phyloP scores from a whole-genome alignment of 2,329 filamentous ascomycete species.

The Pleomassaria siparia region DNA sequence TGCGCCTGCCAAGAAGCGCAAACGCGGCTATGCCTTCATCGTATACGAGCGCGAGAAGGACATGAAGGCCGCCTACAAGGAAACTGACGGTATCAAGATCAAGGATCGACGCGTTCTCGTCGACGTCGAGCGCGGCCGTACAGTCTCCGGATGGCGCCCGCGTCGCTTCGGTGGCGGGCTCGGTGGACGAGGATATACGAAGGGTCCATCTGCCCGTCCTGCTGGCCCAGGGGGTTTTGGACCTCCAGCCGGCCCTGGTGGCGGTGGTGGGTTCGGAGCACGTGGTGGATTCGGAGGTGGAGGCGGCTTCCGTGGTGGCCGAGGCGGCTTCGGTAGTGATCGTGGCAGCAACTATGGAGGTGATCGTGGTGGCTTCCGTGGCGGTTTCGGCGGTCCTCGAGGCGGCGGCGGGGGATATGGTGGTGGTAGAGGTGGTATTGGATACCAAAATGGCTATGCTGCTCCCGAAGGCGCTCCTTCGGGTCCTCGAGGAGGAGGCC shows the following conservation, averaged over 20 bases:
- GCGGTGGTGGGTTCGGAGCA: slow-evolving; percentile 46
- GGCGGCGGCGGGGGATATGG: slow-evolving; percentile 50
- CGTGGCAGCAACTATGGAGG: slow-evolving; percentile 48
- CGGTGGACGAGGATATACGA: slow-evolving; percentile 90
- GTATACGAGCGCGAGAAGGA: slow-evolving; percentile 97
- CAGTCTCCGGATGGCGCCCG: slow-evolving; percentile 90
- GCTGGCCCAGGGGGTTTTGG: slow-evolving; percentile 62
- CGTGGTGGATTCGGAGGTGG: slow-evolving; percentile 54
- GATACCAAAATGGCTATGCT: slow-evolving; percentile 47
- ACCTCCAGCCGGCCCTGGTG: slow-evolving; percentile 56
- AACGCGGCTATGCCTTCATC: slow-evolving; percentile 92
- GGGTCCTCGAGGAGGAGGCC: slow-evolving; percentile 47
- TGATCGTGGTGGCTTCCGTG: slow-evolving; percentile 43
- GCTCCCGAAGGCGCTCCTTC: slow-evolving; percentile 52
- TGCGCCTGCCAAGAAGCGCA: slow-evolving; percentile 61
- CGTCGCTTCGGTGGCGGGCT: slow-evolving; percentile 88
- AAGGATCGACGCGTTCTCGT: slow-evolving; percentile 90
- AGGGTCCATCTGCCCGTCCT: slow-evolving; percentile 71
- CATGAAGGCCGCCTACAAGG: slow-evolving; percentile 97
- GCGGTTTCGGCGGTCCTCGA: slow-evolving; percentile 19
- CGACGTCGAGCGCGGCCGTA: slow-evolving; percentile 93
- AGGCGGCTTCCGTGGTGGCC: slow-evolving; percentile 50
- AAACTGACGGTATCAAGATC: slow-evolving; percentile 85
- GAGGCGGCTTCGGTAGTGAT: slow-evolving; percentile 50
- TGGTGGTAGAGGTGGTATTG: slow-evolving; percentile 49